A percentile compares a stretch with the other conserved stretches of the same genome.
Evolutionary conservation across 805 yeast genomes (phyloP).

Genomic region (Candida orba): DNA sequence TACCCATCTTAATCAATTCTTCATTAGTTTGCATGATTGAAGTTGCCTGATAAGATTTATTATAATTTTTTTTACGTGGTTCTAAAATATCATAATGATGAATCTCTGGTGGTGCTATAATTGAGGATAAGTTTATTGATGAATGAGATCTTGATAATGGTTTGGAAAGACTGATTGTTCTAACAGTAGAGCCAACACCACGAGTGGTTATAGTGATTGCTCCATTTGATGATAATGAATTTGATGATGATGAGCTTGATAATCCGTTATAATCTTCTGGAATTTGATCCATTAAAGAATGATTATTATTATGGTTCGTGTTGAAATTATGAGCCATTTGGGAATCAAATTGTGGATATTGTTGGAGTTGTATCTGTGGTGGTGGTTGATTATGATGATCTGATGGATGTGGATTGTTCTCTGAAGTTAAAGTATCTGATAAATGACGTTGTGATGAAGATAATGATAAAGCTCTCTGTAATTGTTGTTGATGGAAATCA

Average conservation of each 20-base stretch:
- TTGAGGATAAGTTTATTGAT: constrained; percentile 46
- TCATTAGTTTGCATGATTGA: constrained; percentile 11
- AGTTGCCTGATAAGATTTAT: constrained; percentile 16
- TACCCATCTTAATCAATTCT: constrained; percentile 17
- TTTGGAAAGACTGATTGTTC: constrained; percentile 3
- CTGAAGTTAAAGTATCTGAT: constrained; percentile 5
- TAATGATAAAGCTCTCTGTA: not conserved
- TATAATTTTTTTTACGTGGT: constrained; percentile 17
- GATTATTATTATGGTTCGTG: not conserved
- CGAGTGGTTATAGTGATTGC: not conserved
- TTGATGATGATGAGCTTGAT: constrained; percentile 2
- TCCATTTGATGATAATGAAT: constrained; percentile 1
- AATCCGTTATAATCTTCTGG: constrained; percentile 6
- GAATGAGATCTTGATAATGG: constrained; percentile 37
- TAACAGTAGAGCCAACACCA: not conserved
- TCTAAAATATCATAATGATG: constrained; percentile 20
- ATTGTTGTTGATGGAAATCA: not conserved
- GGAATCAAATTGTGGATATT: not conserved
- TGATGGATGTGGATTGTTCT: not conserved
- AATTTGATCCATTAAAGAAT: constrained; percentile 1
- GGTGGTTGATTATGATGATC: no score
- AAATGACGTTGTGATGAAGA: not conserved
- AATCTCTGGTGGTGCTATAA: constrained; percentile 31
- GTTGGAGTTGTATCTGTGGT: not conserved
- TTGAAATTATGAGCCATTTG: no score